These are phyloP conservation scores for Globisporangium okanoganense DNA, from an alignment of 352 stramenopile species.

Conservation along the genomic window DNA sequence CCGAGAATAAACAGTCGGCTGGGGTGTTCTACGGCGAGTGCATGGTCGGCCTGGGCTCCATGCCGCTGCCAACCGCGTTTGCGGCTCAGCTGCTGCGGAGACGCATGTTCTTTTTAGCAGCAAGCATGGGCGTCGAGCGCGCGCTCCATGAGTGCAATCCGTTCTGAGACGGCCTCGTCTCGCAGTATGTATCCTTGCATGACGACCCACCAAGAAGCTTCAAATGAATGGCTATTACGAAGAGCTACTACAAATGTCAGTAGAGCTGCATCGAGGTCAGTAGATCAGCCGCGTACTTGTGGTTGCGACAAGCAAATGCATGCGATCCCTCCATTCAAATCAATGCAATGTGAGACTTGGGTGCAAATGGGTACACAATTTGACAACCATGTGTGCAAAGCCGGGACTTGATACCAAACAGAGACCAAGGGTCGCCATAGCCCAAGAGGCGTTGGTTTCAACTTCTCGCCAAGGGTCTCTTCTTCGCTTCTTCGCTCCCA, in stretches of 20 bases:
- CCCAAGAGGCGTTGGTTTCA: background rate
- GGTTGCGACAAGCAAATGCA: no score
- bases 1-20: background rate
- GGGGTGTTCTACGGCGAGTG: constrained; percentile 11
- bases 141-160: constrained; percentile 9
- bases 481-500: background rate
- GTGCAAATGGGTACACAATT: no score
- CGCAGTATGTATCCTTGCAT: no score
- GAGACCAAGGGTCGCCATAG: background rate
- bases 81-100: constrained; percentile 13
- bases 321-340: no score
- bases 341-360: no score
- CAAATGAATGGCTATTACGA: no score
- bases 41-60: constrained; percentile 16
- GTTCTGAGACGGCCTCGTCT: background rate
- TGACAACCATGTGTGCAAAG: no score
- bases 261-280: no score
- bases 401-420: background rate
- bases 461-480: background rate
- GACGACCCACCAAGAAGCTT: no score
- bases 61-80: constrained; percentile 16
- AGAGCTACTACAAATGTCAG: no score
- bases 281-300: no score
- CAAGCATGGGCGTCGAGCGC: background rate
- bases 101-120: constrained; percentile 11